Percentiles rank a stretch among this genome's conserved stretches.
These are phyloP conservation scores for Phaeoacremonium minimum DNA, from an alignment of 2,329 filamentous ascomycete species.

Conservation along the genomic window DNA sequence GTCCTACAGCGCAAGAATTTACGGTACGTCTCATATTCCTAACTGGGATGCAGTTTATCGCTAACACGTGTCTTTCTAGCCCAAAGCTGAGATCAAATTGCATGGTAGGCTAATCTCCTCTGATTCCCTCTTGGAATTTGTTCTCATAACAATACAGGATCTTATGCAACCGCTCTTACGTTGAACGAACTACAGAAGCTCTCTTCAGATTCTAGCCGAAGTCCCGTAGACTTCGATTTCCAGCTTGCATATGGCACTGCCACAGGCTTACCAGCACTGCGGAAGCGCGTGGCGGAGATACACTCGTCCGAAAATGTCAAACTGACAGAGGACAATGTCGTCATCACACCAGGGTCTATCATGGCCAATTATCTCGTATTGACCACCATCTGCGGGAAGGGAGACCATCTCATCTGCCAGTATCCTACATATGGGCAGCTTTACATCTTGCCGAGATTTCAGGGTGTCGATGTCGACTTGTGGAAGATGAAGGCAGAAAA, in stretches of 20 bases:
- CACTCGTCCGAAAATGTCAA: constrained; percentile 1
- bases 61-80: too few relatives aligned
- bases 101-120: too few relatives aligned
- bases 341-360: constrained; percentile 3
- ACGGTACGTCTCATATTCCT: too few relatives aligned
- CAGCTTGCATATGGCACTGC: constrained; percentile 2
- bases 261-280: neutral
- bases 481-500: constrained; percentile 2
- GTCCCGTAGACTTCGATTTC: constrained; percentile 2
- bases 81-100: too few relatives aligned
- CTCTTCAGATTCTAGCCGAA: neutral
- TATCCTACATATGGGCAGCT: constrained; percentile 4
- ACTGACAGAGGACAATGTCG: constrained; percentile 1
- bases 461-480: constrained; percentile 1
- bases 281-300: constrained; percentile 1
- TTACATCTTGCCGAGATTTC: constrained; percentile 1
- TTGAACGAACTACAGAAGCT: constrained; percentile 1
- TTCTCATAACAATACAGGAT: too few relatives aligned
- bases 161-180: constrained; percentile 1
- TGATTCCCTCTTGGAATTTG: too few relatives aligned
- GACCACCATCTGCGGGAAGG: constrained; percentile 1
- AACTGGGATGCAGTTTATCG: too few relatives aligned
- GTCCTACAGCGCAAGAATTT: too few relatives aligned
- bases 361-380: constrained; percentile 4
- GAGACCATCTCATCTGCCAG: constrained; percentile 3